Percentiles rank a stretch among this genome's conserved stretches.
Evolutionary conservation across 2,329 filamentous ascomycete genomes (phyloP).

Genomic region (Microdochium trichocladiopsis): DNA sequence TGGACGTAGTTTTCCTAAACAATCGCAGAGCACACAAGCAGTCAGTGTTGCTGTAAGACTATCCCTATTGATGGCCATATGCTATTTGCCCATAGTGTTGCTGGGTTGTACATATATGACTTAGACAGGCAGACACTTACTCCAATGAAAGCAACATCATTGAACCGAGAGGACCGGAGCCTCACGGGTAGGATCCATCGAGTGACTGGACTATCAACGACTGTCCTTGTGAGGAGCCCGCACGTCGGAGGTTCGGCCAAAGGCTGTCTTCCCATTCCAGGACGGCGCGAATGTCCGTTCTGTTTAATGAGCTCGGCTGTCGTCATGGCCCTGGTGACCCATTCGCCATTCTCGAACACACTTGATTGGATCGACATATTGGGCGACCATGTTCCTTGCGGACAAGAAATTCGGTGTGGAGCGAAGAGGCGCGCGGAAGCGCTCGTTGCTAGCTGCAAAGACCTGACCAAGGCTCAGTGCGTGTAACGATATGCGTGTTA

Average conservation of each 20-base stretch:
- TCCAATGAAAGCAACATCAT: slow-evolving; percentile 83
- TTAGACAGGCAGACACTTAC: slow-evolving; percentile 43
- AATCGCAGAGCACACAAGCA: too few relatives aligned
- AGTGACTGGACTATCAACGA: slow-evolving; percentile 68
- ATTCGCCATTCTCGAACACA: slow-evolving; percentile 45
- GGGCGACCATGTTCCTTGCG: slow-evolving; percentile 3
- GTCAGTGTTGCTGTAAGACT: too few relatives aligned
- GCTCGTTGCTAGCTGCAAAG: too few relatives aligned
- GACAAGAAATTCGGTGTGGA: not conserved
- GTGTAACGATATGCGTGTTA: too few relatives aligned
- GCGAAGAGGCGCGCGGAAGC: not conserved
- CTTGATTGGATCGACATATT: slow-evolving; percentile 47
- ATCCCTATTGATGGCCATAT: too few relatives aligned
- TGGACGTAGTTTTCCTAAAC: slow-evolving; percentile 68
- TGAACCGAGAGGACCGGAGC: slow-evolving; percentile 60
- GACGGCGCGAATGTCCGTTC: slow-evolving; percentile 30
- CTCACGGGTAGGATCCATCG: slow-evolving; percentile 76
- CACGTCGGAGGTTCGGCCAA: slow-evolving; percentile 40
- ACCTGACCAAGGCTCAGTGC: too few relatives aligned
- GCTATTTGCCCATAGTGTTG: not conserved
- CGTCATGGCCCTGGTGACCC: slow-evolving; percentile 47
- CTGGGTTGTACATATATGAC: not conserved
- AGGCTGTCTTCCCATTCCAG: slow-evolving; percentile 19
- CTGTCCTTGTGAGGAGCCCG: slow-evolving; percentile 72
- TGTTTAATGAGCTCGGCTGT: slow-evolving; percentile 21